Percentiles rank a stretch among this genome's conserved stretches.
These are phyloP conservation scores for Moringa oleifera DNA, from an alignment of 345 rosid genomes.

Conservation along the genomic window DNA sequence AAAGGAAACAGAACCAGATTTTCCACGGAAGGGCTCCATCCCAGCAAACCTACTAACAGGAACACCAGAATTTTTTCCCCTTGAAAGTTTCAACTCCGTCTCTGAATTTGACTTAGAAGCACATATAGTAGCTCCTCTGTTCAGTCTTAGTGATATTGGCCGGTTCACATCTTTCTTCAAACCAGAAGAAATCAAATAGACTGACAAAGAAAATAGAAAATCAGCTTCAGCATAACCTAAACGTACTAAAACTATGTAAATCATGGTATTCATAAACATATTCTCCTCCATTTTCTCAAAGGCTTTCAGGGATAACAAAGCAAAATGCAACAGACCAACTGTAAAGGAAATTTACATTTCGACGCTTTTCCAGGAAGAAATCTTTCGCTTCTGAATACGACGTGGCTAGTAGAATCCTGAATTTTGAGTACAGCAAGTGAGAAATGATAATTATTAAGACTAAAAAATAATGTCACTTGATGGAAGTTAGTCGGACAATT, in stretches of 20 bases:
- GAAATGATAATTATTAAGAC: background rate
- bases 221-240: background rate
- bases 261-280: background rate
- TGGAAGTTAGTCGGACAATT: conserved; percentile 28
- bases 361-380: conserved; percentile 13
- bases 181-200: conserved; percentile 21
- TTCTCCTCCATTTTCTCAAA: conserved; percentile 2
- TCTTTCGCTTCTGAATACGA: conserved; percentile 16
- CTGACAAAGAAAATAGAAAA: conserved; percentile 14
- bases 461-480: background rate
- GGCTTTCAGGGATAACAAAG: background rate
- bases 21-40: conserved; percentile 63
- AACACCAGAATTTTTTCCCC: conserved; percentile 15
- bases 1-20: conserved; percentile 80
- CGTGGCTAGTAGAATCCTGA: conserved; percentile 29
- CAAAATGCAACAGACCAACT: background rate
- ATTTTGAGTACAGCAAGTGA: conserved; percentile 15
- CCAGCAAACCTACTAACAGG: conserved; percentile 24
- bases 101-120: conserved; percentile 32
- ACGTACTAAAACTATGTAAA: background rate
- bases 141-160: conserved; percentile 14
- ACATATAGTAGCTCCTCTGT: conserved; percentile 20
- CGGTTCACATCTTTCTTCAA: conserved; percentile 6
- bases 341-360: conserved; percentile 23
- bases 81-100: conserved; percentile 12